Base-by-base conservation (phyloP, 2,329 filamentous ascomycete species). In the Neonectria ditissima region DNA sequence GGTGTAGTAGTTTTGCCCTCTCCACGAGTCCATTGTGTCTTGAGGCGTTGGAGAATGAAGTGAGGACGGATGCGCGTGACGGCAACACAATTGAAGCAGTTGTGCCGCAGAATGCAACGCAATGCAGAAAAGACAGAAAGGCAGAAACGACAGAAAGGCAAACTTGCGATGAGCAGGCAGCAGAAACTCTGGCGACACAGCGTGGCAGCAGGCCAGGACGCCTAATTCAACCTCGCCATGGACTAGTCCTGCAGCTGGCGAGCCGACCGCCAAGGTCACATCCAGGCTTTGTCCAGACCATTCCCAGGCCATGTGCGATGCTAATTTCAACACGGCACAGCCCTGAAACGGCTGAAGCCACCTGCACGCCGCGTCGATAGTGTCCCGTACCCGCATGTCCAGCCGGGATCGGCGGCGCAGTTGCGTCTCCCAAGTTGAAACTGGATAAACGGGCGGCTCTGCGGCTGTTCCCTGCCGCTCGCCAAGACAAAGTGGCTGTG, bases 1-100 rank as follows among this genome's bases (percentile, higher is more conserved):
- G n/a, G 59, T 62, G 26, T 41, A 54, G 62, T 62, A 65, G 44
- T 62, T 62, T 24, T 20, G 14, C 10, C 59, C 48, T 47, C 51
- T 41, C 62, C 62, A 65, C 9, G 53, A 62, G 28, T 65, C 54
- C 59, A 65, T 65, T 39, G 22, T 45, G 53, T 8, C 9, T 32
- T 50, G 45, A 26, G 28, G 18, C 3, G 47, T 2, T 32, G 24
- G 28, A n/a, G n/a, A n/a, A n/a, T n/a, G n/a, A n/a, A n/a, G n/a
- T n/a, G n/a, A n/a, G n/a, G n/a, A n/a, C 9, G n/a, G 6, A n/a
- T 48, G 26, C 18, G 2, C 10, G 9, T 9, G 26, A 30, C 45
- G 8, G 8, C 8, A 28, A 11, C 26, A 13, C 28, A 8, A 20
- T 14, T 50, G 28, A 10, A 32, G 6, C 34, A n/a, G 7, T n/a